These are phyloP conservation scores for Phytopythium boreale DNA, from an alignment of 352 stramenopile genomes.

Conservation along the genomic window DNA sequence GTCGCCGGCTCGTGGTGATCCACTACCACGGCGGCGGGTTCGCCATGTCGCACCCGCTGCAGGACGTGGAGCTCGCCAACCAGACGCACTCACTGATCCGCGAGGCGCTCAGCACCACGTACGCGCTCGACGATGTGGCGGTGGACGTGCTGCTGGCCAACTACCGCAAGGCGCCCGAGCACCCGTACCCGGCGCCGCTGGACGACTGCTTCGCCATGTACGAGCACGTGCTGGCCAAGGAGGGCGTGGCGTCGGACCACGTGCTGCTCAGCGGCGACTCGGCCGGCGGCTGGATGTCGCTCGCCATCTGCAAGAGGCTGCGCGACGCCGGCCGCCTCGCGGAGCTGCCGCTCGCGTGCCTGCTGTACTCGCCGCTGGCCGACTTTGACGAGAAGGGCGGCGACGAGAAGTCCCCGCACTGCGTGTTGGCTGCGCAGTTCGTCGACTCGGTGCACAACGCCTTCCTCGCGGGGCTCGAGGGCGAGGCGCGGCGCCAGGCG, in stretches of 20 bases:
- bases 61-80: slow-evolving; percentile 26
- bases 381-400: slow-evolving; percentile 15
- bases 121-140: slow-evolving; percentile 13
- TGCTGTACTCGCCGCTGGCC: slow-evolving; percentile 22
- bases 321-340: slow-evolving; percentile 15
- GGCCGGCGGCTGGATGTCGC: slow-evolving; percentile 36
- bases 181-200: slow-evolving; percentile 29
- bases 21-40: slow-evolving; percentile 47
- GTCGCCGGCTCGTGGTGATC: slow-evolving; percentile 33
- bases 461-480: slow-evolving; percentile 10
- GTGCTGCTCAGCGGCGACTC: slow-evolving; percentile 44
- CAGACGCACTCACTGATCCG: slow-evolving; percentile 18
- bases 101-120: slow-evolving; percentile 16
- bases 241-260: slow-evolving; percentile 20
- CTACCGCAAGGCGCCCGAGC: slow-evolving; percentile 48
- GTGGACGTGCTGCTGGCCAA: slow-evolving; percentile 49
- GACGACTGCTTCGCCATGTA: slow-evolving; percentile 43
- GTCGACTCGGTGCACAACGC: slow-evolving; percentile 16
- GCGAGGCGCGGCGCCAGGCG: slow-evolving; percentile 14
- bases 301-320: slow-evolving; percentile 26
- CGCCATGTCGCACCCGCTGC: slow-evolving; percentile 25
- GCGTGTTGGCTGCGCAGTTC: slow-evolving; percentile 21
- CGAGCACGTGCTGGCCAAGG: slow-evolving; percentile 27
- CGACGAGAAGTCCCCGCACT: slow-evolving; percentile 21
- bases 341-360: slow-evolving; percentile 13